Base-by-base conservation (phyloP, 2,329 filamentous ascomycete species). In the Aureobasidium pullulans region DNA sequence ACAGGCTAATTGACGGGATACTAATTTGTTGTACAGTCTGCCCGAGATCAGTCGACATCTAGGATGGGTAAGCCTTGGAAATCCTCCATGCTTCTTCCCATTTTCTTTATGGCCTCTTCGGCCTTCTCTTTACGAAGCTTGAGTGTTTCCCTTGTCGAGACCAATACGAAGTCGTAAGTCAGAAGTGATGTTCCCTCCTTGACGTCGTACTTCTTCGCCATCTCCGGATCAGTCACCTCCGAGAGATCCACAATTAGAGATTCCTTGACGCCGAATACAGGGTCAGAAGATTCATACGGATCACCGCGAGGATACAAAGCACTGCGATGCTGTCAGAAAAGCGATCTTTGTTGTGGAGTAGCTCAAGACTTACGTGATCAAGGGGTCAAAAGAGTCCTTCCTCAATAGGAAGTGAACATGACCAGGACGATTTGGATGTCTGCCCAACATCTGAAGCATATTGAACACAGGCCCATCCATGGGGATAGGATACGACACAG, bases 241-340 rank as follows among this genome's bases (percentile, higher is more conserved):
- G 77, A 62, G 73, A 81, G 75, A 62, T 88, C 85, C 11, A 89
- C 79, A 13, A 88, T 75, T 6, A 93, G 76, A 39, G 85, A 88
- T 67, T 88, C 79, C 72, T 93, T 93, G 57, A 93, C 88, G 4
- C 89, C 89, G 65, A 93, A 92, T 2, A 92, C 89, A 0, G 88
- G 87, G 68, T 93, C 89, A 0, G 86, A 88, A 1, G 83, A 87
- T 74, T 90, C 88, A 69, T 90, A 92, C 0, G 85, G 86, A 65
- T 91, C 88, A 39, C 84, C 84, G 2, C 86, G 82, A 61, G 90
- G 75, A 67, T 90, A 93, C 0, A 93, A 75, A 0, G 88, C 86
- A 3, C 86, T 89, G 34, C 11, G 29, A 46, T 29, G 28, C 13
- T 23, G 42, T 57, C 29, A 57, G 52, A 7, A 15, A 9, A 4